These are phyloP conservation scores for Parmelia sp. DNA, from an alignment of 495 filamentous ascomycete species.

Conservation along the genomic window DNA sequence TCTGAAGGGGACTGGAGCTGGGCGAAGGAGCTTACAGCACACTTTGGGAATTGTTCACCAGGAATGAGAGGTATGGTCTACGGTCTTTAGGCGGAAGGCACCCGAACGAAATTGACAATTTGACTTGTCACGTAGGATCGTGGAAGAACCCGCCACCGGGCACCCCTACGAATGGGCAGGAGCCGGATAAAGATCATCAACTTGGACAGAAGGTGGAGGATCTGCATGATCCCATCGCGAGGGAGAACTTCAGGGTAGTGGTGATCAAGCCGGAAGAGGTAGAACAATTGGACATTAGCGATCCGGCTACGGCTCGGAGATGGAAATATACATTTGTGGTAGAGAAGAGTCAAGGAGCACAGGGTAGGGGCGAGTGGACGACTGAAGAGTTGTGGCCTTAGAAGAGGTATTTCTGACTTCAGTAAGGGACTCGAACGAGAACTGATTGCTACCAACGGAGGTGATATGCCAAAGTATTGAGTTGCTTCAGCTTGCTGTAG, in stretches of 20 bases:
- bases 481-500: neutral
- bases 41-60: conserved; percentile 83
- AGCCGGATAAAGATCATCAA: conserved; percentile 43
- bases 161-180: conserved; percentile 41
- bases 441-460: neutral
- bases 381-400: conserved; percentile 81
- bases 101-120: neutral
- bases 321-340: conserved; percentile 56
- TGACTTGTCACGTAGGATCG: conserved; percentile 38
- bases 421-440: neutral
- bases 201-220: conserved; percentile 65
- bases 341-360: conserved; percentile 27
- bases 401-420: neutral
- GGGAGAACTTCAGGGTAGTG: conserved; percentile 77
- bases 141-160: conserved; percentile 78
- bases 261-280: conserved; percentile 75
- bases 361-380: conserved; percentile 56
- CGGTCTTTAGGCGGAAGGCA: neutral
- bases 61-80: conserved; percentile 55
- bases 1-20: conserved; percentile 52
- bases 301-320: conserved; percentile 56
- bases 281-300: conserved; percentile 66
- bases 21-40: conserved; percentile 67
- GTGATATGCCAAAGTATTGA: neutral
- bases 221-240: conserved; percentile 59